These are phyloP conservation scores for Trypanosoma avium DNA, from an alignment of 208 protist species.

Conservation along the genomic window DNA sequence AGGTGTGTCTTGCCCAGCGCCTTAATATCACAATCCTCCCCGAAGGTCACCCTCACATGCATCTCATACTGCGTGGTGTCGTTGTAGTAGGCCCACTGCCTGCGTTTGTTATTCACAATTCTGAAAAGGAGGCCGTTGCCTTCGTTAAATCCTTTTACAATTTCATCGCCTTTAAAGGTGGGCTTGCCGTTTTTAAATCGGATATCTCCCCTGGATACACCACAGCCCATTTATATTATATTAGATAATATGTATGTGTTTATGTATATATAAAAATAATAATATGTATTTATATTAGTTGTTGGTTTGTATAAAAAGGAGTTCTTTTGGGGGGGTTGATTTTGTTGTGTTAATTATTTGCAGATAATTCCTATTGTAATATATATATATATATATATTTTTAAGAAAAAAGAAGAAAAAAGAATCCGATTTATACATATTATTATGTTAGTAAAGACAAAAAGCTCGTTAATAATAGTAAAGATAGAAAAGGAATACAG, in stretches of 20 bases:
- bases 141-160: conserved; percentile 72
- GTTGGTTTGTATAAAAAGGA: no score
- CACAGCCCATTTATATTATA: conserved; percentile 70
- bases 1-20: conserved; percentile 72
- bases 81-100: conserved; percentile 90
- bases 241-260: conserved; percentile 7
- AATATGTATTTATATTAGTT: not conserved
- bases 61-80: conserved; percentile 82
- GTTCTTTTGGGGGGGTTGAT: no score
- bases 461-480: no score
- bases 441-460: no score
- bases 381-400: no score
- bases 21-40: conserved; percentile 72
- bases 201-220: conserved; percentile 40
- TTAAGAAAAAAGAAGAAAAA: no score
- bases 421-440: no score
- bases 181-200: conserved; percentile 70
- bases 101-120: conserved; percentile 75
- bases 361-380: no score
- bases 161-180: conserved; percentile 66
- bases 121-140: conserved; percentile 85
- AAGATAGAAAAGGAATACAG: no score
- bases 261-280: not conserved
- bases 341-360: no score
- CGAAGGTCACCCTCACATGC: conserved; percentile 65